Evolutionary conservation across 2,329 filamentous ascomycete genomes (phyloP), one percentile per base, ranked within the genome.

Genomic region (Cladobotryum mycophilum): DNA sequence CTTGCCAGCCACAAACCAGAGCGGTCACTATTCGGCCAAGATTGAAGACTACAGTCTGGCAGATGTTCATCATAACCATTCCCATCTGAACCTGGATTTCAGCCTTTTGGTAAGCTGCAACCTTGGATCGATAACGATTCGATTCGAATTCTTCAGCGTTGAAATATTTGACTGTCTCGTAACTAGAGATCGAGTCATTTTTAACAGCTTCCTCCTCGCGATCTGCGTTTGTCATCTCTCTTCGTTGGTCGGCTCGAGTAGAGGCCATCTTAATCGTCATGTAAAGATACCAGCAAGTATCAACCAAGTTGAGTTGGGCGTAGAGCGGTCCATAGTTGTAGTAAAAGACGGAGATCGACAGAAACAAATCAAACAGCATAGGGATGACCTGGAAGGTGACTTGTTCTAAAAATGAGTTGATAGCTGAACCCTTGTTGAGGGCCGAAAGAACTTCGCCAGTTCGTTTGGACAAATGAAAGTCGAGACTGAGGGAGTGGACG

Each of bases 101-200:
- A 45, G 87, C 86, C 38, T 71, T 72, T 64, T 92, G 88, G 66
- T 84, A 92, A 49, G 79, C 80, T 42, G 73, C 72, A 49, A 93
- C 87, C 22, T 88, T 86, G 41, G 76, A 70, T 43, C 83, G 78
- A 62, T 90, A 92, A 20, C 88, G 80, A 45, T 77, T 73, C 58
- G 89, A 90, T 62, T 93, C 88, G 62, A 87, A 91, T 2, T 80
- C 75, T 62, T 92, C 88, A 7, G 88, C 88, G 60, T 92, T 92
- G 75, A 93, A 93, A 62, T 92, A 92, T 65, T 92, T 93, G 64
- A 92, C 88, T 2, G 88, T 92, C 72, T 99, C 93, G 67, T 97
- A 99, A n/a, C 90, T 95, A 55, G 93, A 90, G 74, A 99, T 93
- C 0, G 93, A 97, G 67, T 99, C 93, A 65, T 96, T 97, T 71